Percentiles rank a stretch among this genome's conserved stretches.
phyloP scores from a whole-genome alignment of 495 filamentous ascomycete genomes.

The Aspergillus wentii region DNA sequence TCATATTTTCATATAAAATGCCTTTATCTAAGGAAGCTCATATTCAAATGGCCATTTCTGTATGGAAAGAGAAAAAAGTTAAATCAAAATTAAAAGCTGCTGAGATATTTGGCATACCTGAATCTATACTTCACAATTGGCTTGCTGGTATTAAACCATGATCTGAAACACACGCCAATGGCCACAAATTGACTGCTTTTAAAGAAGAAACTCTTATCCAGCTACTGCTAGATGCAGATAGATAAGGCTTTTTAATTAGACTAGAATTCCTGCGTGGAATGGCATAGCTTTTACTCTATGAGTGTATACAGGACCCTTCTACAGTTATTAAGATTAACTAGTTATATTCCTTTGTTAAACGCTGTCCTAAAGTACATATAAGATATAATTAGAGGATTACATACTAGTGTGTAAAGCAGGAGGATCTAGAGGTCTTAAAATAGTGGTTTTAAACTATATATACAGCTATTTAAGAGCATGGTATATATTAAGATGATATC shows the following conservation, averaged over 20 bases:
- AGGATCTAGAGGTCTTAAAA: not conserved
- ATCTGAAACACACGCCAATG: slow-evolving; percentile 5
- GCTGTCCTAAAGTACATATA: slow-evolving; percentile 1
- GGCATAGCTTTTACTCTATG: not conserved
- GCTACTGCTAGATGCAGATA: not conserved
- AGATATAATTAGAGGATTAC: slow-evolving; percentile 2
- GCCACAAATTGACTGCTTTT: slow-evolving; percentile 4
- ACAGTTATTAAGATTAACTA: slow-evolving; percentile 1
- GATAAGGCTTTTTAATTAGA: not conserved
- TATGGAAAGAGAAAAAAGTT: slow-evolving; percentile 3
- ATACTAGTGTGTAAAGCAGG: slow-evolving; percentile 2
- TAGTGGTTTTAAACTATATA: slow-evolving; percentile 10
- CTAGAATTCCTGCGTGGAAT: not conserved
- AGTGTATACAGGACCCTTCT: slow-evolving; percentile 1
- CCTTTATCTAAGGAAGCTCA: not conserved
- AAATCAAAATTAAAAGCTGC: not conserved
- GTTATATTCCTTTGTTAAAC: slow-evolving; percentile 8
- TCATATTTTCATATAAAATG: not conserved
- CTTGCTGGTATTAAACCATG: not conserved
- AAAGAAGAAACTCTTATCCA: slow-evolving; percentile 7
- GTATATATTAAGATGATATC: slow-evolving; percentile 8
- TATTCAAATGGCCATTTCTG: too few species aligned
- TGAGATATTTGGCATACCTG: not conserved
- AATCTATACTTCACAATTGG: not conserved
- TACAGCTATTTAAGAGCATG: not conserved